phyloP scores from a whole-genome alignment of 1,284 basidiomycete genomes.

The Puccinia hordei region DNA sequence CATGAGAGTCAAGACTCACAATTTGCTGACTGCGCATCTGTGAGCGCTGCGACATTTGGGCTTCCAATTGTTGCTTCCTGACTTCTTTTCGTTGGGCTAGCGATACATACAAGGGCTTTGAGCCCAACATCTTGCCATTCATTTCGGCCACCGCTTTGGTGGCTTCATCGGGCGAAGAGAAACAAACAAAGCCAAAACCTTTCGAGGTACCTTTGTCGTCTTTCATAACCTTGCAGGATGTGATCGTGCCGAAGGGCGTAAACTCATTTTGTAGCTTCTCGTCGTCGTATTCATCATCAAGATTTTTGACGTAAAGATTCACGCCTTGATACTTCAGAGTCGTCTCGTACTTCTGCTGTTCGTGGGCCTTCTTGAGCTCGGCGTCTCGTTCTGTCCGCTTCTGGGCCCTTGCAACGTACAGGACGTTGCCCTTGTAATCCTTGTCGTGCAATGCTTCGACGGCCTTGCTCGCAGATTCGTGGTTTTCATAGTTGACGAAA shows the following conservation, averaged over 20 bases:
- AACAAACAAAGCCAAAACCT: conserved; percentile 99
- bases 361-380: conserved; percentile 90
- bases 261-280: conserved; percentile 93
- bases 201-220: conserved; percentile 88
- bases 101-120: conserved; percentile 97
- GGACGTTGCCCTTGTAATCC: conserved; percentile 82
- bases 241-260: conserved; percentile 94
- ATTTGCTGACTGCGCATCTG: conserved; percentile 94
- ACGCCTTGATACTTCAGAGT: conserved; percentile 97
- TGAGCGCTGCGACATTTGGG: conserved; percentile 94
- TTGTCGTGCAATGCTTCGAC: conserved; percentile 87
- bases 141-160: conserved; percentile 99
- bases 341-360: conserved; percentile 95
- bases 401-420: conserved; percentile 95
- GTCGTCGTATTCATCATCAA: conserved; percentile 83
- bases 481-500: conserved; percentile 93
- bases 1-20: conserved; percentile 36
- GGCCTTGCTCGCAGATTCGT: conserved; percentile 88
- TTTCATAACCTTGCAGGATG: conserved; percentile 98
- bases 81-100: conserved; percentile 98
- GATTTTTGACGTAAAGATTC: conserved; percentile 99
- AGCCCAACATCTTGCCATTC: conserved; percentile 99
- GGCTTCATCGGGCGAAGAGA: conserved; percentile 96
- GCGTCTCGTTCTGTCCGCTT: conserved; percentile 99
- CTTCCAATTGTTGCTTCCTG: conserved; percentile 96